Base-by-base conservation (phyloP, 1,284 basidiomycete genomes). In the Meira nashicola region DNA sequence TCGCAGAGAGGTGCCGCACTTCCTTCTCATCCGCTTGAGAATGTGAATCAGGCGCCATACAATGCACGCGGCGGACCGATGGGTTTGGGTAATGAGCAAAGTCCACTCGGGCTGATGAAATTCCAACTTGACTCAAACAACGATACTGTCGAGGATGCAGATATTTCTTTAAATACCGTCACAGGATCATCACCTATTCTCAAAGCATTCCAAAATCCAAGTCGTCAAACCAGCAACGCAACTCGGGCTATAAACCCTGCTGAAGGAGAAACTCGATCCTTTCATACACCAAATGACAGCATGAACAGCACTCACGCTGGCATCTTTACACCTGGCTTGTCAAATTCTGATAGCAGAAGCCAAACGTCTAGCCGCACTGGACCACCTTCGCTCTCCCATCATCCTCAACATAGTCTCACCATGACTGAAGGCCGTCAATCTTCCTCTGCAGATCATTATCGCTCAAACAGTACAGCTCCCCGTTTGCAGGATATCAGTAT, bases 21-120 rank as follows among this genome's bases (percentile, higher is more conserved):
- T 52, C 55, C 4, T 28, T 49, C 38, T 6, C 50, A 53, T 38
- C 50, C 50, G 21, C 50, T 53, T 12, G 50, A 53, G 28, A 44
- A 44, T 44, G 43, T 44, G 17, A 25, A 25, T 9, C 28, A 15
- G 14, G 23, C 50, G 11, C 37, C 50, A 4, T 14, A 53, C 14
- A 39, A n/a, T 38, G 46, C 7, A 21, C 50, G 50, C 23, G 37
- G 23, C 19, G 50, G 19, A n/a, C 7, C 37, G 15, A 23, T 39
- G 14, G 28, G n/a, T 14, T 39, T 39, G 14, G 28, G n/a, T 14
- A 39, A 17, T 53, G 21, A 53, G 15, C 50, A 53, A 25, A 53
- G 50, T 25, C 50, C 50, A 38, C 28, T 53, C n/a, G 38, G n/a
- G 7, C 8, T 39, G 50, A 53, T 53, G 50, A 39, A 51, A 8